Conservation (phyloP, 345 rosid species). For the Capsella bursapastoris region DNA sequence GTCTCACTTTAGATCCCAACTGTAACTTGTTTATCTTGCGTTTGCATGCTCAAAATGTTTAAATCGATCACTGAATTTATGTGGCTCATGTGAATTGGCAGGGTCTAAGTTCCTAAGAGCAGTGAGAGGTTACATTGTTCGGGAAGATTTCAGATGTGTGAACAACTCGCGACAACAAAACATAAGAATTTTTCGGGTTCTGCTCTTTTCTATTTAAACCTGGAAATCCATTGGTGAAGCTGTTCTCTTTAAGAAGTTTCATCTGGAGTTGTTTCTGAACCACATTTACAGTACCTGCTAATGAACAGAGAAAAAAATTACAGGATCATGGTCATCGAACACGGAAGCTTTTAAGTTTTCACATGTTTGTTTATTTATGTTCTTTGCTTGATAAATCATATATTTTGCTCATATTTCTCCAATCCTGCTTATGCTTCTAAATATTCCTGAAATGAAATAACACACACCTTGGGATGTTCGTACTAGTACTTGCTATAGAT, state of each 20-base stretch:
- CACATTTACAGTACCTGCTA: slow-evolving; percentile 38
- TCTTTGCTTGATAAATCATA: neutral
- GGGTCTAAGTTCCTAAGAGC: slow-evolving; percentile 39
- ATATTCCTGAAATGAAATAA: too few species aligned
- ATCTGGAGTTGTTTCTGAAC: slow-evolving; percentile 33
- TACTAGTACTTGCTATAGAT: too few species aligned
- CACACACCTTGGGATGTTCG: too few species aligned
- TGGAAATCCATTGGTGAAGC: slow-evolving; percentile 18
- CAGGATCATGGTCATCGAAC: slow-evolving; percentile 16
- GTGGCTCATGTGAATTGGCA: slow-evolving; percentile 30
- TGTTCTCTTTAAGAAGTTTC: slow-evolving; percentile 3
- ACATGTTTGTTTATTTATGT: slow-evolving; percentile 11
- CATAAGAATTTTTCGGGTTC: slow-evolving; percentile 6
- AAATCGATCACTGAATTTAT: neutral
- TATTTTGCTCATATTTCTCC: slow-evolving; percentile 1
- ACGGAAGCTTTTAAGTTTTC: slow-evolving; percentile 12
- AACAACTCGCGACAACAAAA: slow-evolving; percentile 22
- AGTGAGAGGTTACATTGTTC: slow-evolving; percentile 24
- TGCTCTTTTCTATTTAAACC: slow-evolving; percentile 21
- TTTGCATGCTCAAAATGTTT: neutral
- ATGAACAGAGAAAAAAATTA: slow-evolving; percentile 15
- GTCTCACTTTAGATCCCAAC: slow-evolving; percentile 4
- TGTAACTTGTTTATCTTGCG: slow-evolving; percentile 12
- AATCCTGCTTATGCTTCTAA: neutral
- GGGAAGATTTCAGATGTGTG: slow-evolving; percentile 37